Evolutionary conservation across 129 eudicot genomes (phyloP).

Genomic region (Centaurea solstitialis): DNA sequence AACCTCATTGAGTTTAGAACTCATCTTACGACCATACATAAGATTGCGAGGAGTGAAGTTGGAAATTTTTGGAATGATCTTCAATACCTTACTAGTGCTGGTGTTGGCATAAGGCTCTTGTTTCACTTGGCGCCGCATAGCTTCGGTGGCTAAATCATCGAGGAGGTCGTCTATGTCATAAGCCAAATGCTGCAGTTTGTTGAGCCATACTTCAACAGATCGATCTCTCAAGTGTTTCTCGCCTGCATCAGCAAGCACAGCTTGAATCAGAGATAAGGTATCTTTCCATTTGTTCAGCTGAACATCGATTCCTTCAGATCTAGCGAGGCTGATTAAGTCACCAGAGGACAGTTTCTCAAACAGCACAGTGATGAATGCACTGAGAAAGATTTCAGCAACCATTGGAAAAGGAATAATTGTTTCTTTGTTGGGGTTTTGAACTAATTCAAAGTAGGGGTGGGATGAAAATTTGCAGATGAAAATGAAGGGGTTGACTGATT

Average conservation of each 20-base stretch:
- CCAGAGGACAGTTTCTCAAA: neutral
- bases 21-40: neutral
- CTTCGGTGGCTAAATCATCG: neutral
- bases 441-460: neutral
- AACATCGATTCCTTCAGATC: conserved; percentile 16
- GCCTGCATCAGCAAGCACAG: neutral
- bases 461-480: too few relatives aligned
- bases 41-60: neutral
- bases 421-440: neutral
- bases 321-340: conserved; percentile 12
- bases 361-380: neutral
- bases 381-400: neutral
- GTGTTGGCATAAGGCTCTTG: neutral
- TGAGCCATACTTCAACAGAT: conserved; percentile 35
- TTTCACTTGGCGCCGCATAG: neutral
- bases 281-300: conserved; percentile 8
- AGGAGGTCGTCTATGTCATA: neutral
- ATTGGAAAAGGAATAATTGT: neutral
- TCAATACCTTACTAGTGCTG: neutral
- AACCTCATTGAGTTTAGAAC: neutral
- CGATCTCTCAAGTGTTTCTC: too few relatives aligned
- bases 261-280: conserved; percentile 12
- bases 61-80: neutral
- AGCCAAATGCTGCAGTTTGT: conserved; percentile 10
- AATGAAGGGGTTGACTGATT: too few relatives aligned